A percentile compares a stretch with the other conserved stretches of the same genome.
phyloP scores from a whole-genome alignment of 2,329 filamentous ascomycete species.

The Ceratocystiopsis brevicomis region DNA sequence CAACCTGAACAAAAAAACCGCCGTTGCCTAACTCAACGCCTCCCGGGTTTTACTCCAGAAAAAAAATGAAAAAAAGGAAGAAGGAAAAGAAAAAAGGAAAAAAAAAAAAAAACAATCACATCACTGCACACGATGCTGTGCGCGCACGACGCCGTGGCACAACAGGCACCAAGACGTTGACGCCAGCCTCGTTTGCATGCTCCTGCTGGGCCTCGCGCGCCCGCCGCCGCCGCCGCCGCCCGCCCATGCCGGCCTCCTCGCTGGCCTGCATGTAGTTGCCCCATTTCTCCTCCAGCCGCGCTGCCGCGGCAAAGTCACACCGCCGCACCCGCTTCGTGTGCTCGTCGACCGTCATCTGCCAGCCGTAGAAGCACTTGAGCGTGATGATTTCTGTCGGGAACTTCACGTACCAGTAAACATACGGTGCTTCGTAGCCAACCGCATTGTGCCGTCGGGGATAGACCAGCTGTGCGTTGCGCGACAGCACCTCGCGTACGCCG shows the following conservation, averaged over 20 bases:
- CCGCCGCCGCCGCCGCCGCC: constrained; percentile 51
- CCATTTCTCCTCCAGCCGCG: constrained; percentile 77
- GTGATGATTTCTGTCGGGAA: constrained; percentile 66
- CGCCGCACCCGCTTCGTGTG: constrained; percentile 71
- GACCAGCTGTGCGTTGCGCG: constrained; percentile 50
- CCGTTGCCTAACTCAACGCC: too few relatives aligned
- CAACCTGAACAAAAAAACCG: constrained; percentile 1
- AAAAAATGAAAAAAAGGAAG: neutral
- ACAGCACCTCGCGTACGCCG: constrained; percentile 70
- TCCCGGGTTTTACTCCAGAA: too few relatives aligned
- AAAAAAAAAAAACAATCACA: constrained; percentile 6
- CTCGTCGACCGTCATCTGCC: constrained; percentile 87
- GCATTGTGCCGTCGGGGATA: constrained; percentile 8
- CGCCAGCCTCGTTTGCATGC: constrained; percentile 66
- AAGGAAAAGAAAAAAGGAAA: neutral
- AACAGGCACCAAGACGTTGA: constrained; percentile 33
- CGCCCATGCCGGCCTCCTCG: constrained; percentile 60
- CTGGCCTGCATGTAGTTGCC: constrained; percentile 83
- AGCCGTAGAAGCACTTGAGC: constrained; percentile 87
- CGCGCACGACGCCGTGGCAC: constrained; percentile 15
- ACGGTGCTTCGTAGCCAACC: too few relatives aligned
- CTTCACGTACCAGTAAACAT: constrained; percentile 12
- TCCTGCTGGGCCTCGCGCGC: constrained; percentile 65
- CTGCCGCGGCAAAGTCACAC: constrained; percentile 56
- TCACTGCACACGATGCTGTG: constrained; percentile 11